phyloP scores from a whole-genome alignment of 805 yeast species.

The Ogataea kodamae region DNA sequence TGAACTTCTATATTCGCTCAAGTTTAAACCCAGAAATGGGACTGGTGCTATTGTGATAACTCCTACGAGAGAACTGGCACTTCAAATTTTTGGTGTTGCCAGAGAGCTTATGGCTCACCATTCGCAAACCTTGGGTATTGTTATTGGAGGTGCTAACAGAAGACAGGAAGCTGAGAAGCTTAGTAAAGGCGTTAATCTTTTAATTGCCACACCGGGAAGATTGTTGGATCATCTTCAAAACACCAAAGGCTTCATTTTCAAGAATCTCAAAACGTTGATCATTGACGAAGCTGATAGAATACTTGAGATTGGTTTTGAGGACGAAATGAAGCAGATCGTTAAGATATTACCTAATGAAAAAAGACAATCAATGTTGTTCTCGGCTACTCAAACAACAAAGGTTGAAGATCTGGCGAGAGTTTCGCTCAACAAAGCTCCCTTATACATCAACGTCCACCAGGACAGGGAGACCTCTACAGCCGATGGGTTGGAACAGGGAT shows the following conservation, averaged over 20 bases:
- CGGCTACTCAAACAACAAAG: constrained; percentile 99
- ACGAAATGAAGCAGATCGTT: constrained; percentile 96
- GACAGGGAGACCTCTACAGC: constrained; percentile 85
- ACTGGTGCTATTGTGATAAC: constrained; percentile 95
- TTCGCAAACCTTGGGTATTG: constrained; percentile 92
- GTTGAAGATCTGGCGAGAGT: constrained; percentile 98
- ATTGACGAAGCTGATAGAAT: constrained; percentile 99
- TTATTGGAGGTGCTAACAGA: constrained; percentile 97
- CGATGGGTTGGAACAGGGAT: constrained; percentile 97
- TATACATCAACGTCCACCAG: constrained; percentile 88
- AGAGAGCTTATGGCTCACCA: constrained; percentile 87
- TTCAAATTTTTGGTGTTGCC: constrained; percentile 97
- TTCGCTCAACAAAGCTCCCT: constrained; percentile 89
- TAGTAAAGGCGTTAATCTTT: constrained; percentile 85
- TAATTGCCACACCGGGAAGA: constrained; percentile 98
- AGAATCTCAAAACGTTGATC: constrained; percentile 87
- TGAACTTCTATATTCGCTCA: constrained; percentile 82
- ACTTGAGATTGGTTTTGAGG: constrained; percentile 96
- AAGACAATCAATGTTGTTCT: constrained; percentile 94
- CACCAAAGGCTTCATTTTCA: constrained; percentile 89
- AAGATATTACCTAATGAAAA: constrained; percentile 88
- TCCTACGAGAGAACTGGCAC: constrained; percentile 96
- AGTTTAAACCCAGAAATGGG: constrained; percentile 96
- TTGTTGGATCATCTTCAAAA: constrained; percentile 94
- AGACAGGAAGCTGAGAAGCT: constrained; percentile 96